Evolutionary conservation across 1,284 basidiomycete species (phyloP).

Genomic region (Psilocybe mexicana): DNA sequence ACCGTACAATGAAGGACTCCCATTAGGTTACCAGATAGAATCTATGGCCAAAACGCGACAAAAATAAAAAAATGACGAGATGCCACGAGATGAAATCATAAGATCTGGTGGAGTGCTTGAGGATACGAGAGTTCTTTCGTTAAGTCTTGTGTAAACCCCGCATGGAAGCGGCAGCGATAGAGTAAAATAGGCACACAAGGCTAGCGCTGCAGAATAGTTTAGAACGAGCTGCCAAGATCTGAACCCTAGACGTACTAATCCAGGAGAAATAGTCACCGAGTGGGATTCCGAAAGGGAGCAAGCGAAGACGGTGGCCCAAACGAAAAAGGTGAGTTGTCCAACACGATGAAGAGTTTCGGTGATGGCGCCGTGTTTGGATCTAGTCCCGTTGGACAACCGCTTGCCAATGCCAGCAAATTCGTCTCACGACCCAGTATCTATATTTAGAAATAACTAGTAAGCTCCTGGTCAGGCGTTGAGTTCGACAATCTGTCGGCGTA

Average conservation of each 20-base stretch:
- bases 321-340: conserved; percentile 20
- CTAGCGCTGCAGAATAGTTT: conserved; percentile 17
- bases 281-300: conserved; percentile 12
- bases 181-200: conserved; percentile 19
- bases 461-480: conserved; percentile 17
- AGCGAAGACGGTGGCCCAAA: conserved; percentile 6
- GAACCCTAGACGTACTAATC: conserved; percentile 14
- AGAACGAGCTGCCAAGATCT: conserved; percentile 19
- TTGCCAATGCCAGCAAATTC: conserved; percentile 15
- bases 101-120: conserved; percentile 12
- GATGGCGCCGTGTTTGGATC: conserved; percentile 14
- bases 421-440: conserved; percentile 18
- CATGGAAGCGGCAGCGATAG: conserved; percentile 22
- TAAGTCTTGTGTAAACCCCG: conserved; percentile 16
- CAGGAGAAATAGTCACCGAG: conserved; percentile 17
- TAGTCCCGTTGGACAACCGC: conserved; percentile 14
- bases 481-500: conserved; percentile 5
- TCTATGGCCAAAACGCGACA: conserved; percentile 17
- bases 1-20: conserved; percentile 20
- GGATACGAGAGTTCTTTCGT: conserved; percentile 13
- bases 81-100: conserved; percentile 21
- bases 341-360: conserved; percentile 16
- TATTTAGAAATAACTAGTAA: conserved; percentile 7
- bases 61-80: conserved; percentile 23
- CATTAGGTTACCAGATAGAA: conserved; percentile 19